A percentile compares a stretch with the other conserved stretches of the same genome.
Conservation (phyloP, 352 stramenopile genomes). For the Pythium rhizo-oryzae region DNA sequence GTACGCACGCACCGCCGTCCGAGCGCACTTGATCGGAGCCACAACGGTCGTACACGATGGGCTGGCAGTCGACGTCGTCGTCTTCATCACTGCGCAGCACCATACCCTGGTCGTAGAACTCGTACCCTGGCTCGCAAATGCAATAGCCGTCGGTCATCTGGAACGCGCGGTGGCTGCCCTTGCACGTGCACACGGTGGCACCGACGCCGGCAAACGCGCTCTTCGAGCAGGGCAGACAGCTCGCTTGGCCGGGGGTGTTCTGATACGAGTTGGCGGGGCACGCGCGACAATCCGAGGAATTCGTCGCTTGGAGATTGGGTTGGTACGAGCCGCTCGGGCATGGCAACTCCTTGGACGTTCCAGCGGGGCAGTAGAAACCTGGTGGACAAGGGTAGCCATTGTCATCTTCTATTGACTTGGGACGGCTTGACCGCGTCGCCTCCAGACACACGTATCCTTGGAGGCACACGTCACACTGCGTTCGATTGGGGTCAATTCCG, state of each 20-base stretch:
- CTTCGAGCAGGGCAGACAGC: conserved; percentile 88
- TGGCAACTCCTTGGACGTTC: conserved; percentile 48
- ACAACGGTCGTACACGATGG: conserved; percentile 90
- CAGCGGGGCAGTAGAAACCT: conserved; percentile 76
- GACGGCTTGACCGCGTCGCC: conserved; percentile 59
- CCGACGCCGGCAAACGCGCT: conserved; percentile 62
- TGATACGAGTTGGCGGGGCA: conserved; percentile 87
- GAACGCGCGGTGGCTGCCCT: conserved; percentile 89
- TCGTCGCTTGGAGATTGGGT: conserved; percentile 40
- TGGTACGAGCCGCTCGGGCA: conserved; percentile 88
- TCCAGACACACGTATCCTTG: conserved; percentile 88
- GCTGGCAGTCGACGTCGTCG: conserved; percentile 89
- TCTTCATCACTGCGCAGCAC: conserved; percentile 84
- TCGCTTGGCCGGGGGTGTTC: conserved; percentile 53
- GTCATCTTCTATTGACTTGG: conserved; percentile 56
- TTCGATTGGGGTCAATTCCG: conserved; percentile 79
- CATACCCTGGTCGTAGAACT: conserved; percentile 91
- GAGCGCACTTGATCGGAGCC: conserved; percentile 70
- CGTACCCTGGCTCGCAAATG: conserved; percentile 90
- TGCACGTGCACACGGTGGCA: conserved; percentile 76
- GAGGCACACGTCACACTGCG: conserved; percentile 64
- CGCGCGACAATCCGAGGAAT: conserved; percentile 55
- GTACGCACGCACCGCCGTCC: conserved; percentile 69
- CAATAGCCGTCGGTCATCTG: conserved; percentile 92
- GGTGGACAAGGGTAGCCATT: conserved; percentile 84